Evolutionary conservation across 208 protist genomes (phyloP).

Genomic region (Crithidia expoeki): DNA sequence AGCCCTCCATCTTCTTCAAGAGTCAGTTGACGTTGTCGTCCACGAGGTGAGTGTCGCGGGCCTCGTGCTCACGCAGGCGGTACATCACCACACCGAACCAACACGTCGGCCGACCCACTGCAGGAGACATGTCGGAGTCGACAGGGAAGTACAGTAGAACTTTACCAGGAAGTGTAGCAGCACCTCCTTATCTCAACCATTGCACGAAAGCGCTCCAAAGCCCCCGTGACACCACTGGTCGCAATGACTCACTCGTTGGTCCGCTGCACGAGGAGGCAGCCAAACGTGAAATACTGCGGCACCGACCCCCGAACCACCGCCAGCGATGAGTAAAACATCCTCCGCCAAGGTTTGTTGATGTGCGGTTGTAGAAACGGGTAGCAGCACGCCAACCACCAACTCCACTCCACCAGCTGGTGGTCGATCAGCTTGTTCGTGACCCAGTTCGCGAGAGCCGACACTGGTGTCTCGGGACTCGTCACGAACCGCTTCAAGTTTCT

Average conservation of each 20-base stretch:
- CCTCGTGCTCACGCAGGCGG: conserved; percentile 49
- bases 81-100: conserved; percentile 92
- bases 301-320: conserved; percentile 56
- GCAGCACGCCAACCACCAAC: conserved; percentile 44
- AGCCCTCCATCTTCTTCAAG: conserved; percentile 67
- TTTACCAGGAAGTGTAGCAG: too few species aligned
- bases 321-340: conserved; percentile 43
- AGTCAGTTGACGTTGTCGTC: conserved; percentile 65
- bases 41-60: conserved; percentile 61
- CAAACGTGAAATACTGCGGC: conserved; percentile 77
- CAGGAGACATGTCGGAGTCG: conserved; percentile 61
- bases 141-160: conserved; percentile 86
- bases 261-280: conserved; percentile 84
- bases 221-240: conserved; percentile 42
- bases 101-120: conserved; percentile 61
- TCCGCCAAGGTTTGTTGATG: conserved; percentile 61
- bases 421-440: conserved; percentile 57
- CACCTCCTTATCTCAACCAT: conserved; percentile 60
- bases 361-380: conserved; percentile 58
- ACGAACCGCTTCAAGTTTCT: background rate
- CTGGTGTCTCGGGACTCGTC: background rate
- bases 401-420: conserved; percentile 59
- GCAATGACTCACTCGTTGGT: conserved; percentile 84
- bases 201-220: conserved; percentile 47
- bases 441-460: conserved; percentile 14